These are phyloP conservation scores for Limnanthes douglasii DNA, from an alignment of 345 rosid genomes.

Conservation along the genomic window DNA sequence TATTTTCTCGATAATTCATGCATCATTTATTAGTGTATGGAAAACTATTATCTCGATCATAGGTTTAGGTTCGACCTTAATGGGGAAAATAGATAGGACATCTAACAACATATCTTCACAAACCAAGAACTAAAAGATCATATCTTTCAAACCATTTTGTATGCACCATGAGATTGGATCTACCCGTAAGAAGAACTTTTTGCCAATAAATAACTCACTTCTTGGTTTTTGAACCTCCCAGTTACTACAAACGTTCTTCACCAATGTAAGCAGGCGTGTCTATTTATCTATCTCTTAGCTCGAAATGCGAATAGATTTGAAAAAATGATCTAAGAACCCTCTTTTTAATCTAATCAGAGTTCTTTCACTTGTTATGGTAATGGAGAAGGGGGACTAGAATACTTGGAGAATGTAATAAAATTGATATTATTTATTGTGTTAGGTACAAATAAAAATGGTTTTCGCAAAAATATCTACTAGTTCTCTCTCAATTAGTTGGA, in stretches of 20 bases:
- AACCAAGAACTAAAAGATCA: neutral
- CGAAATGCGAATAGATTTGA: neutral
- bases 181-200: neutral
- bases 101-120: neutral
- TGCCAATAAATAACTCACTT: neutral
- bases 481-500: slow-evolving; percentile 2
- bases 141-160: neutral
- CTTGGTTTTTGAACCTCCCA: neutral
- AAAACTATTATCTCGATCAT: neutral
- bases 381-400: slow-evolving; percentile 3
- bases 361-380: neutral
- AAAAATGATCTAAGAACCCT: neutral
- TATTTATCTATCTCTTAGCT: neutral
- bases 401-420: neutral
- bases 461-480: neutral
- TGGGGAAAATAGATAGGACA: neutral
- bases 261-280: neutral
- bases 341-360: neutral
- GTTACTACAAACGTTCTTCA: neutral
- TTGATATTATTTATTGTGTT: slow-evolving; percentile 1
- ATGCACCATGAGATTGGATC: neutral
- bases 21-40: no score
- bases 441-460: slow-evolving; percentile 2
- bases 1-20: neutral
- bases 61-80: neutral